A percentile compares a stretch with the other conserved stretches of the same genome.
phyloP scores from a whole-genome alignment of 441 rosid species.

The Gossypium trilobum region DNA sequence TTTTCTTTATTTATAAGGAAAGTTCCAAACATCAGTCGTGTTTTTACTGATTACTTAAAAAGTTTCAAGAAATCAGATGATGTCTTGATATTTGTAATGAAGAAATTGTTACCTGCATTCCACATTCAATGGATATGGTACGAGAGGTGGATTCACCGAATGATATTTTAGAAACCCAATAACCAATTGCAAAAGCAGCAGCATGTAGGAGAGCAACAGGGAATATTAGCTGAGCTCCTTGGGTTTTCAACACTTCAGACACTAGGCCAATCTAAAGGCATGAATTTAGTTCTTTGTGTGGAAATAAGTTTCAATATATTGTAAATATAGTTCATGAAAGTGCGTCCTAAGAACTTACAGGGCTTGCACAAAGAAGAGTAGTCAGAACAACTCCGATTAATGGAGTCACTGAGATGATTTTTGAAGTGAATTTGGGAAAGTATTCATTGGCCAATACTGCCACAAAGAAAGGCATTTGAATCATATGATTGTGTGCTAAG shows the following conservation, averaged over 20 bases:
- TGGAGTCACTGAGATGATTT: constrained; percentile 67
- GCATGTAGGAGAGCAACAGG: constrained; percentile 80
- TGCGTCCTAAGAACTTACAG: constrained; percentile 41
- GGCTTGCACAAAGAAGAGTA: constrained; percentile 86
- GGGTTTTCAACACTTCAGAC: constrained; percentile 69
- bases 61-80: too few relatives aligned
- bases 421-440: constrained; percentile 80
- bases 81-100: too few relatives aligned
- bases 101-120: constrained; percentile 60
- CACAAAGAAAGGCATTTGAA: constrained; percentile 21
- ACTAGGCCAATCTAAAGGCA: constrained; percentile 78
- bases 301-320: constrained; percentile 4
- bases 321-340: neutral
- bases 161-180: constrained; percentile 65
- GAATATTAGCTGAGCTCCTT: constrained; percentile 73
- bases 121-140: constrained; percentile 91
- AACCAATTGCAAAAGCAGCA: constrained; percentile 82
- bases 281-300: constrained; percentile 8
- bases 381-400: constrained; percentile 84
- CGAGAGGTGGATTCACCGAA: constrained; percentile 96
- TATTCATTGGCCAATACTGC: constrained; percentile 78
- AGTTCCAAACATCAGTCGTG: too few relatives aligned
- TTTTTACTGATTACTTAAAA: too few relatives aligned
- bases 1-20: too few relatives aligned
- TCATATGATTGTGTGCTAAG: neutral